Base-by-base conservation (phyloP, 768 basidiomycete genomes). In the Ramaria rubella region DNA sequence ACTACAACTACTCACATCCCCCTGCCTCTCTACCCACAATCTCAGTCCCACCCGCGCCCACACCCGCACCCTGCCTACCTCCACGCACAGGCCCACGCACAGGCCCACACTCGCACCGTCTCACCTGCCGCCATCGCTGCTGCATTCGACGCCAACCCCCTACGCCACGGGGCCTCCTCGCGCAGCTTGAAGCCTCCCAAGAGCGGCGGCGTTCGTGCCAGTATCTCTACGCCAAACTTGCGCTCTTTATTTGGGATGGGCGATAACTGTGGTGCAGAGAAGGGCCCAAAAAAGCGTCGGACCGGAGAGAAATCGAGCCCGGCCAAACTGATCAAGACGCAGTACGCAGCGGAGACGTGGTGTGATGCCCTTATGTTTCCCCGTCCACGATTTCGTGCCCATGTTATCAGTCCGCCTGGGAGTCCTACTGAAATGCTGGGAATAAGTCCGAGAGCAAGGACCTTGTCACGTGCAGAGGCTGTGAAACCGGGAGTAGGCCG, bases 361-460 rank as follows among this genome's bases (percentile, higher is more conserved):
- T 91, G 88, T 68, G 87, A 90, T 60, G 87, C 87, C 0, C 63
- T 90, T 8, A 68, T 90, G 24, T 84, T 90, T 55, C 89, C 89
- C 2, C 79, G 86, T 1, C 89, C 89, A 12, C 75, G 87, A 50
- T 78, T 91, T 62, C 81, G 78, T 64, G 60, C 60, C 17, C 60
- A 60, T 45, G 48, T 57, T 27, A 45, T 80, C 52, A 81, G 78
- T 58, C 80, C 83, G 1, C 80, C 79, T 11, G 71, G 60, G 5
- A 77, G 74, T 42, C 81, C 80, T 1, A 38, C 23, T 15, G 46
- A 48, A 15, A 30, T n/a, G n/a, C 23, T 9, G 29, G 29, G 17
- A 19, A 14, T n/a, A n/a, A n/a, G n/a, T n/a, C n/a, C n/a, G n/a
- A n/a, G n/a, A n/a, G n/a, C n/a, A n/a, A n/a, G n/a, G n/a, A n/a